Evolutionary conservation across 768 basidiomycete species (phyloP).

Genomic region (Royoungia palumana): DNA sequence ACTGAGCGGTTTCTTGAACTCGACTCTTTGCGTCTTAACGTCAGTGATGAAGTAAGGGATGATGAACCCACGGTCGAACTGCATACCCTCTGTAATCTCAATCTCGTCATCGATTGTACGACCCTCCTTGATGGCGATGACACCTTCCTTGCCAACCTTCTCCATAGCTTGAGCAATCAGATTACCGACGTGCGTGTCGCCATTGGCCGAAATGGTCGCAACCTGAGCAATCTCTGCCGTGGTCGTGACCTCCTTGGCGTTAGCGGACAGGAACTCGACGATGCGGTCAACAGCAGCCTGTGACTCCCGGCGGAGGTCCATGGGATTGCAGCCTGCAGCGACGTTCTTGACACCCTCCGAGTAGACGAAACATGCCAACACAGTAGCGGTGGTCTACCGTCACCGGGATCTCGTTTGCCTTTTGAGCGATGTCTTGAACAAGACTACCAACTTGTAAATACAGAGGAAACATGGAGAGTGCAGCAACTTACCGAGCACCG

Average conservation of each 20-base stretch:
- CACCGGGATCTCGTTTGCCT: conserved; percentile 96
- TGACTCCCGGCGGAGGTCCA: conserved; percentile 98
- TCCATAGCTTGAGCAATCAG: no score
- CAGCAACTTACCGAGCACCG: conserved; percentile 86
- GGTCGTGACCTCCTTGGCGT: conserved; percentile 94
- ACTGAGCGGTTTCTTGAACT: conserved; percentile 94
- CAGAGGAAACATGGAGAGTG: not conserved
- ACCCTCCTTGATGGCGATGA: no score
- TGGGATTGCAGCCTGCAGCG: conserved; percentile 98
- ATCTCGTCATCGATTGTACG: no score
- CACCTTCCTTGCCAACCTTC: no score
- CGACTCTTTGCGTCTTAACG: conserved; percentile 93
- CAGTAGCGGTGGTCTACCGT: conserved; percentile 97
- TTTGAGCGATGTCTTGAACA: conserved; percentile 92
- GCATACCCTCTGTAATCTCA: no score
- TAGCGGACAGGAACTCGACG: conserved; percentile 83
- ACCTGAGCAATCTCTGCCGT: conserved; percentile 98
- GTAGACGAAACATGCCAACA: conserved; percentile 95
- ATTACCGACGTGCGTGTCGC: no score
- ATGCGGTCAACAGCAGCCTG: conserved; percentile 97
- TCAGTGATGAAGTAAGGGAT: conserved; percentile 98
- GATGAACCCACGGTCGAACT: conserved; percentile 98
- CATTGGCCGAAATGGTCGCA: conserved; percentile 97
- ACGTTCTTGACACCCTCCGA: conserved; percentile 99
- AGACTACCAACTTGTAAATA: conserved; percentile 47